These are phyloP conservation scores for Malus hybrid DNA, from an alignment of 331 rosid genomes.

Conservation along the genomic window DNA sequence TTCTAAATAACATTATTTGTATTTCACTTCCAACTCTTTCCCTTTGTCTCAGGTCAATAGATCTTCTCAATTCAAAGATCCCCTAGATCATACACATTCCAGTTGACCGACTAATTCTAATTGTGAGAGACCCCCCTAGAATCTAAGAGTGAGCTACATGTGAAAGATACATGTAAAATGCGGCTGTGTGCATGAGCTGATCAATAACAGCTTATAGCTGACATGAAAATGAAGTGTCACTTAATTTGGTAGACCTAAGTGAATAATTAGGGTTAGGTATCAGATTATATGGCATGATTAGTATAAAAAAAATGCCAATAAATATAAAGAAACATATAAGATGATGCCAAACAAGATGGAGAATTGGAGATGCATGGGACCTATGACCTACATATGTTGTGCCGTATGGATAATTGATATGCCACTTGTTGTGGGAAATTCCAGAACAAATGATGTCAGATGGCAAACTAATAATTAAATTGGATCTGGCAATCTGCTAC, in stretches of 20 bases:
- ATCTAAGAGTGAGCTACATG: too few species aligned
- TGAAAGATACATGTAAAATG: too few species aligned
- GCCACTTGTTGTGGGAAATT: not conserved
- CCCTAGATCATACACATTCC: too few species aligned
- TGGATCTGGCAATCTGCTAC: not conserved
- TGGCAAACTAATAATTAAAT: too few species aligned
- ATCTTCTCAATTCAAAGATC: too few species aligned
- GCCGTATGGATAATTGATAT: not conserved
- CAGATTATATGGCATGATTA: not conserved
- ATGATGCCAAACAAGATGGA: not conserved
- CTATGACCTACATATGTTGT: not conserved
- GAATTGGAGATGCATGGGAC: not conserved
- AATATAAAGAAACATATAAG: not conserved
- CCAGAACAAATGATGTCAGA: conserved; percentile 1
- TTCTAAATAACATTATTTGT: not conserved
- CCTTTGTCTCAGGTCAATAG: rapidly evolving
- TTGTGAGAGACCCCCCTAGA: not conserved
- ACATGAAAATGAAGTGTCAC: not conserved
- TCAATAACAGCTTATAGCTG: too few species aligned
- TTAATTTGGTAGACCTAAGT: not conserved
- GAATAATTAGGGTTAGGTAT: not conserved
- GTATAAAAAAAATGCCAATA: too few species aligned
- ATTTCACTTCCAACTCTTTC: not conserved
- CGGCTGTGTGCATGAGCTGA: too few species aligned
- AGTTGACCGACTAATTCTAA: too few species aligned